These are phyloP conservation scores for Fremontodendron californicum DNA, from an alignment of 345 rosid genomes.

Conservation along the genomic window DNA sequence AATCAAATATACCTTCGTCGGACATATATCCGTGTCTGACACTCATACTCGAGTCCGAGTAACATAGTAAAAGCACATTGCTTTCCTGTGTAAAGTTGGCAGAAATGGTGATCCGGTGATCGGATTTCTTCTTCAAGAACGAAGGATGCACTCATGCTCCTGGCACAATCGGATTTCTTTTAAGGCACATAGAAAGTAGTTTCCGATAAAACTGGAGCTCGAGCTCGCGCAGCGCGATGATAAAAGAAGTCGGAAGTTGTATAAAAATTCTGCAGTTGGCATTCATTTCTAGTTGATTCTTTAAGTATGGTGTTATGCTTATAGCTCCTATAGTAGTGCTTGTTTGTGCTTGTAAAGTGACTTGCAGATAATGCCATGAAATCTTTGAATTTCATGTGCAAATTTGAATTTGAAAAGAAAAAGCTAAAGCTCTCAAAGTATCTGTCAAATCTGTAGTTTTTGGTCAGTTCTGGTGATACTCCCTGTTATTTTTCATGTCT, in stretches of 20 bases:
- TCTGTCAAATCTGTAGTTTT: not conserved
- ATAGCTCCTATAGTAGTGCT: not conserved
- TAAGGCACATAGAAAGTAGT: not conserved
- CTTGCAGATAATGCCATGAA: slow-evolving; percentile 1
- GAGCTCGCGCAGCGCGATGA: not conserved
- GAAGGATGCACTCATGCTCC: not conserved
- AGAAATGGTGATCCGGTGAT: not conserved
- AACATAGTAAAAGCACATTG: too few species aligned
- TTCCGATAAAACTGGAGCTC: not conserved
- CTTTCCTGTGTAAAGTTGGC: not conserved
- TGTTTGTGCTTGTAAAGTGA: slow-evolving; percentile 1
- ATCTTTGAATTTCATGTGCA: not conserved
- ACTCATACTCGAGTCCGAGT: too few species aligned
- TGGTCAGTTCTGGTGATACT: not conserved
- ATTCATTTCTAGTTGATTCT: not conserved
- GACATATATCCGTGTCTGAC: too few species aligned
- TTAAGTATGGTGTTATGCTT: not conserved
- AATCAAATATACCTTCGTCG: too few species aligned
- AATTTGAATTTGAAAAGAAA: not conserved
- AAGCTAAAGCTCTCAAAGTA: not conserved
- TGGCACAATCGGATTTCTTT: not conserved
- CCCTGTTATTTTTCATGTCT: not conserved
- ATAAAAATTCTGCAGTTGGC: not conserved
- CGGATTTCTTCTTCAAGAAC: not conserved
- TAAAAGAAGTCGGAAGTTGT: not conserved